Conservation (phyloP, 495 filamentous ascomycete species). For the Venustampulla echinocandica region DNA sequence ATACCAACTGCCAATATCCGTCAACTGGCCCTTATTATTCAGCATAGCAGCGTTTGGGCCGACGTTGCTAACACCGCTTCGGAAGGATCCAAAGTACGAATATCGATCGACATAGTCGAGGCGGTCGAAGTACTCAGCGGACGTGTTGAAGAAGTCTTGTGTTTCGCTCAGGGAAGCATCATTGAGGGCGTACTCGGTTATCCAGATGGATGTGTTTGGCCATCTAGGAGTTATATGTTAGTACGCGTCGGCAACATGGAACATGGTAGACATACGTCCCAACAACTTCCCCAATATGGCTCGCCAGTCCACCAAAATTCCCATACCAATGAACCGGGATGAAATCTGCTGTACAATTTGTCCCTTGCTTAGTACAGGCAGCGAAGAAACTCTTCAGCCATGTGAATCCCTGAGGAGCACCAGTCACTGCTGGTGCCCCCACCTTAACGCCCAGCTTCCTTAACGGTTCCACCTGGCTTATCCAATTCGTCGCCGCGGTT, state of each 20-base stretch:
- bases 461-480: constrained; percentile 57
- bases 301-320: constrained; percentile 62
- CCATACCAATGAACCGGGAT: constrained; percentile 73
- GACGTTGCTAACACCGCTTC: constrained; percentile 55
- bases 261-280: constrained; percentile 33
- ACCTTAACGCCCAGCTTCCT: constrained; percentile 44
- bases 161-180: constrained; percentile 39
- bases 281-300: constrained; percentile 54
- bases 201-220: constrained; percentile 55
- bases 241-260: not conserved
- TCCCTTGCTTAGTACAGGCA: constrained; percentile 35
- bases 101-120: constrained; percentile 53
- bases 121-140: constrained; percentile 54
- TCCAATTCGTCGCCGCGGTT: constrained; percentile 56
- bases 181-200: constrained; percentile 60
- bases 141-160: constrained; percentile 57
- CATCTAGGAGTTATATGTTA: constrained; percentile 21
- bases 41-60: constrained; percentile 61
- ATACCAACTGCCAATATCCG: constrained; percentile 70
- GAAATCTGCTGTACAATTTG: constrained; percentile 60
- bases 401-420: constrained; percentile 41
- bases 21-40: constrained; percentile 49
- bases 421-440: constrained; percentile 53
- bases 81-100: constrained; percentile 67
- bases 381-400: constrained; percentile 58